Base-by-base conservation (phyloP, 1,139 yeast species). In the Hemisphaericaspora lyxosophila region DNA sequence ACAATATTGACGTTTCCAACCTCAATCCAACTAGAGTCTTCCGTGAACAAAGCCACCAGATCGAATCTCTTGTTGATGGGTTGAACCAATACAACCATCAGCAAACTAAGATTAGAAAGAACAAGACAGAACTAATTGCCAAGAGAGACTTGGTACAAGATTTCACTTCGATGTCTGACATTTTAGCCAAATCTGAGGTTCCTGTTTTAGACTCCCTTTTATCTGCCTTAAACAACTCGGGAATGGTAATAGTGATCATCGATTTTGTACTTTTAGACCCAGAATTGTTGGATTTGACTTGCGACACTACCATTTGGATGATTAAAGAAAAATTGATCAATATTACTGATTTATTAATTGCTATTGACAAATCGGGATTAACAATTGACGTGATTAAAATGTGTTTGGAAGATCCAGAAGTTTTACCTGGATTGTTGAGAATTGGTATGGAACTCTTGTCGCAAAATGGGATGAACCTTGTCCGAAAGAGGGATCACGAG, bases 281-380 rank as follows among this genome's bases (percentile, higher is more conserved):
- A 12, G 50, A 49, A 11, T 50, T 64, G 34, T 44, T 60, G 30
- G 54, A 59, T 28, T 40, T 54, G 24, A 51, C 57, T 5, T 49
- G 53, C 14, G 48, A 57, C 18, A 57, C 58, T 2, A 51, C 60
- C 1, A 51, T 59, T 16, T 53, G 50, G 39, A 44, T 54, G n/a
- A 47, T 60, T 38, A 51, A 41, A 36, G 41, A 47, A 12, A 53
- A 54, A 12, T 46, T 54, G 41, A 48, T 55, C 26, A 54, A 59
- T 40, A 46, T 60, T 41, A 43, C 57, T 17, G 60, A 60, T 39
- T 47, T 63, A 24, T 49, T 62, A 26, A 47, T 44, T 42, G 62
- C 66, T 3, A 50, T 61, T 34, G 53, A 60, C 31, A 55, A 57
- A 35, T 63, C 68, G 2, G 61, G 63, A 2, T 53, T 62, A 38